phyloP scores from a whole-genome alignment of 2,329 filamentous ascomycete genomes.

The Ascochyta koolunga region DNA sequence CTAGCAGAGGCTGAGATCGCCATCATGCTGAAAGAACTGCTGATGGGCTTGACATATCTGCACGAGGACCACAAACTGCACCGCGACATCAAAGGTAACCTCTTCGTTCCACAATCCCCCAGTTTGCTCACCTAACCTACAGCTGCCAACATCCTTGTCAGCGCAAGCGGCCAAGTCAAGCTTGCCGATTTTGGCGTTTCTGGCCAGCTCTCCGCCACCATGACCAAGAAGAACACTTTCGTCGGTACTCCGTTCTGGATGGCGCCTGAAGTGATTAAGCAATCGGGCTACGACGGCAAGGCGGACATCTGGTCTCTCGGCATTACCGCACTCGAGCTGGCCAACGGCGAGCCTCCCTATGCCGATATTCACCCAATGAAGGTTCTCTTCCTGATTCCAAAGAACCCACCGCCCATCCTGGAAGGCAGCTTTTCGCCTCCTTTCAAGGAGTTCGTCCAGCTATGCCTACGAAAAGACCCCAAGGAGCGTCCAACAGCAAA shows the following conservation, averaged over 20 bases:
- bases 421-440: slow-evolving; percentile 55
- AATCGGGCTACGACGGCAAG: slow-evolving; percentile 97
- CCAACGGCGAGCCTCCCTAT: slow-evolving; percentile 90
- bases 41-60: slow-evolving; percentile 89
- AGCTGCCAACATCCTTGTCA: slow-evolving; percentile 93
- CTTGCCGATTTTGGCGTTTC: slow-evolving; percentile 97
- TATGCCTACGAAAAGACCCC: slow-evolving; percentile 87
- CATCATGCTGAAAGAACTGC: slow-evolving; percentile 88
- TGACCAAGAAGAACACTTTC: slow-evolving; percentile 99
- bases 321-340: slow-evolving; percentile 90
- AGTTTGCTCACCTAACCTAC: slow-evolving; percentile 18
- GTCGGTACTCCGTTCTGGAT: slow-evolving; percentile 99
- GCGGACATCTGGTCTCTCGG: slow-evolving; percentile 97
- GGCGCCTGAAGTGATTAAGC: slow-evolving; percentile 98
- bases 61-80: slow-evolving; percentile 96
- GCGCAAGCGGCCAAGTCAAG: slow-evolving; percentile 93
- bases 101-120: too few species aligned
- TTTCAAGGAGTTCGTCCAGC: slow-evolving; percentile 59
- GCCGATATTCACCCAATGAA: slow-evolving; percentile 99
- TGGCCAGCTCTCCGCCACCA: slow-evolving; percentile 92
- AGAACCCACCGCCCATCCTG: slow-evolving; percentile 84
- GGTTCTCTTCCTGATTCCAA: slow-evolving; percentile 93
- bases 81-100: slow-evolving; percentile 87
- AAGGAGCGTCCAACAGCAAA: slow-evolving; percentile 85
- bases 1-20: slow-evolving; percentile 96